Percentiles rank a stretch among this genome's conserved stretches.
phyloP scores from a whole-genome alignment of 129 eudicot genomes.

The Gnaphalium uliginosum region DNA sequence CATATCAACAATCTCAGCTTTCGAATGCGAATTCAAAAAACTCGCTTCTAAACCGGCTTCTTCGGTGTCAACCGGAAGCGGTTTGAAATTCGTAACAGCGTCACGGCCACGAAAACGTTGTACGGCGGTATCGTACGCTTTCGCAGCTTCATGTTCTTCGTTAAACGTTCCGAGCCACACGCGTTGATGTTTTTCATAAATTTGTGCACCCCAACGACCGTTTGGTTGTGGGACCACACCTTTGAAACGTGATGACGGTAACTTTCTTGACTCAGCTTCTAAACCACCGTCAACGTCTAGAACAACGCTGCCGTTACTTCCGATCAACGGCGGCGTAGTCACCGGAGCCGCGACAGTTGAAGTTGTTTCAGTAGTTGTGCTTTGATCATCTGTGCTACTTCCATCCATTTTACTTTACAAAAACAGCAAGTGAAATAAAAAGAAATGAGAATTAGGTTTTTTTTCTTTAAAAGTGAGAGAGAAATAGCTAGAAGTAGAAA shows the following conservation, averaged over 20 bases:
- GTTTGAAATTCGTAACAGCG: slow-evolving; percentile 76
- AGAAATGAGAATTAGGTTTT: background rate
- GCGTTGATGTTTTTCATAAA: slow-evolving; percentile 86
- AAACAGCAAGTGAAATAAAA: background rate
- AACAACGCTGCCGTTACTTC: slow-evolving; percentile 60
- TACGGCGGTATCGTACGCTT: slow-evolving; percentile 82
- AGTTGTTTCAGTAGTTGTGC: slow-evolving; percentile 56
- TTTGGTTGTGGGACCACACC: slow-evolving; percentile 99
- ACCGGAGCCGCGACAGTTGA: slow-evolving; percentile 40
- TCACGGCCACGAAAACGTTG: slow-evolving; percentile 88
- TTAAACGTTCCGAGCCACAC: slow-evolving; percentile 95
- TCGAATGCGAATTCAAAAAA: slow-evolving; percentile 64
- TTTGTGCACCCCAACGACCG: slow-evolving; percentile 97
- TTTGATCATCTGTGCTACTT: slow-evolving; percentile 59
- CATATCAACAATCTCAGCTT: slow-evolving; percentile 91
- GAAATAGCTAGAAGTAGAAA: slow-evolving; percentile 6
- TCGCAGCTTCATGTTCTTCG: slow-evolving; percentile 80
- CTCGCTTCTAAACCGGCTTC: slow-evolving; percentile 42
- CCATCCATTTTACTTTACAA: slow-evolving; percentile 45
- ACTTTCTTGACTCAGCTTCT: slow-evolving; percentile 84
- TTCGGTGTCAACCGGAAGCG: slow-evolving; percentile 34
- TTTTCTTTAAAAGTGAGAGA: background rate
- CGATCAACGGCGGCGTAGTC: slow-evolving; percentile 46
- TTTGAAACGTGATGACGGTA: slow-evolving; percentile 77
- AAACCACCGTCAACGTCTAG: slow-evolving; percentile 56